phyloP scores from a whole-genome alignment of 2,329 filamentous ascomycete species.

The Claviceps monticola region DNA sequence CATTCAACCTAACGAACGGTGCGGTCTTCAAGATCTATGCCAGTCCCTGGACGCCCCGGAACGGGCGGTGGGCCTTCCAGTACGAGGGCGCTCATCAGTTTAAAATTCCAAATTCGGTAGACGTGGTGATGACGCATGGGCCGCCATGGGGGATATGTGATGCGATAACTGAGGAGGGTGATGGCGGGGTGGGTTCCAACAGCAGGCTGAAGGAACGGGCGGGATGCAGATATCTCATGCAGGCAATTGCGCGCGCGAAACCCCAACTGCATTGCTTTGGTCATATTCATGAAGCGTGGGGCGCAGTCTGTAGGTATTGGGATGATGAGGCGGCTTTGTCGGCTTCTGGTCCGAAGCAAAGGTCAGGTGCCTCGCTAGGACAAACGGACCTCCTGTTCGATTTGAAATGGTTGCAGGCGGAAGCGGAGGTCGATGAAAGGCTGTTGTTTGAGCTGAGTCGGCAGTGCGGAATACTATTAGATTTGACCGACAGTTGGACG shows the following conservation, averaged over 20 bases:
- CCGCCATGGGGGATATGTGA: constrained; percentile 40
- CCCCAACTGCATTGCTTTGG: constrained; percentile 42
- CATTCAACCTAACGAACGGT: constrained; percentile 35
- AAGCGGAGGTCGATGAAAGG: too few species aligned
- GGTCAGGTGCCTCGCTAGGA: too few species aligned
- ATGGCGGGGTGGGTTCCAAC: too few species aligned
- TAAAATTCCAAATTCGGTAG: constrained; percentile 19
- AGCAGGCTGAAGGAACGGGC: constrained; percentile 13
- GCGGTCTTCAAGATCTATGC: constrained; percentile 35
- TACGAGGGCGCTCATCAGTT: constrained; percentile 29
- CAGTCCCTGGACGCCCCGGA: constrained; percentile 36
- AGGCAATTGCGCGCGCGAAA: constrained; percentile 26
- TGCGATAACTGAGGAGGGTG: not conserved
- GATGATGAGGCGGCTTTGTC: too few species aligned
- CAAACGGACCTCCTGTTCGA: too few species aligned
- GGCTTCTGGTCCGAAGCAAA: too few species aligned
- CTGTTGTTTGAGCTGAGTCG: too few species aligned
- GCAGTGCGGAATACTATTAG: too few species aligned
- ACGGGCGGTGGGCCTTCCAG: constrained; percentile 32
- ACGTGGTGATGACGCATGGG: constrained; percentile 41
- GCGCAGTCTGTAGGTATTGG: constrained; percentile 13
- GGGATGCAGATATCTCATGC: constrained; percentile 31
- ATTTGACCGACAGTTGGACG: too few species aligned
- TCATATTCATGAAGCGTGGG: constrained; percentile 48
- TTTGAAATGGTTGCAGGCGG: too few species aligned